Base-by-base conservation (phyloP, 2,329 filamentous ascomycete genomes). In the Lachnellula suecica region DNA sequence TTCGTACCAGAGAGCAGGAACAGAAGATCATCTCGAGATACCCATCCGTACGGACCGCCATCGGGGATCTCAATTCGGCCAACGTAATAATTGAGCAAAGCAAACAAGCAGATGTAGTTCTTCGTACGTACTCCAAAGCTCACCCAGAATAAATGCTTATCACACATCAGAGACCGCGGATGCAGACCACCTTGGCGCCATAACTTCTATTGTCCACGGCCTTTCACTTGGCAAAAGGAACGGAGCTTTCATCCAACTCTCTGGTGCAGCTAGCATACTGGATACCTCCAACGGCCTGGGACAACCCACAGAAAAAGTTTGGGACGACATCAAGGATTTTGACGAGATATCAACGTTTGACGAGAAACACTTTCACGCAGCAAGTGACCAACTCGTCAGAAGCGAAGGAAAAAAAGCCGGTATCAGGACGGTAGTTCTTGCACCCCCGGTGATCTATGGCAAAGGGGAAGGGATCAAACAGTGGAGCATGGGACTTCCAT, bases 381-480 rank as follows among this genome's bases (percentile, higher is more conserved):
- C 77, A 54, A 76, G 83, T 5, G 82, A 85, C 64, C 75, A 79
- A 54, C 72, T 83, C 19, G 71, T 84, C 9, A 58, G 70, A 54
- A 66, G 64, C 2, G 43, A 42, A 24, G 71, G 72, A n/a, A 48
- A 51, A 24, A 22, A 44, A 24, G 31, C 45, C 3, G 67, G 68
- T 3, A 68, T 81, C 22, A 77, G 76, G 61, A 79, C 78, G 0
- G 80, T 73, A 20, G 76, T 85, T 23, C 72, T 85, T 4, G 80
- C 76, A 52, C 81, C 82, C 11, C 78, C 79, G 0, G 75, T 72
- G 2, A 83, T 85, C 56, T 83, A 80, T 57, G 81, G 74, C 7
- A 17, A 22, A 2, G 80, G 81, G 2, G 69, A 79, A 17, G 81
- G 82, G 0, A 74, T 75, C 50, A 81, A 81, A 34, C 68, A 71